These are phyloP conservation scores for Sporothrix pseudoabietina DNA, from an alignment of 2,329 filamentous ascomycete genomes.

Conservation along the genomic window DNA sequence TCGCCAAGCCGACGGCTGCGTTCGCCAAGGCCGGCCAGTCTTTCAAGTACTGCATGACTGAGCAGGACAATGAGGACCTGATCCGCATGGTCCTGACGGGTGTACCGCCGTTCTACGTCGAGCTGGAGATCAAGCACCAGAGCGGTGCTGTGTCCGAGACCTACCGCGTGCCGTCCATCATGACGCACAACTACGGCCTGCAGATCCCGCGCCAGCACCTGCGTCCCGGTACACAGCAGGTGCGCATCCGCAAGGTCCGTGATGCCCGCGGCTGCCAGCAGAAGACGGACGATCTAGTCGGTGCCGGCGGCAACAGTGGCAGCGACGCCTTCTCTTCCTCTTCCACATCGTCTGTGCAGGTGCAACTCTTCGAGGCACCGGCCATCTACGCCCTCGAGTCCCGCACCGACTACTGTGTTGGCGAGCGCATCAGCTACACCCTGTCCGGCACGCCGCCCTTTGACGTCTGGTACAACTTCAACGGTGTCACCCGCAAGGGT, in stretches of 20 bases:
- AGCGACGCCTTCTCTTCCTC: neutral
- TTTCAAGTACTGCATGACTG: conserved; percentile 92
- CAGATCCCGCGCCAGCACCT: conserved; percentile 82
- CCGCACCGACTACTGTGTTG: conserved; percentile 87
- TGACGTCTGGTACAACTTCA: conserved; percentile 88
- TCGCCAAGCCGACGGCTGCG: conserved; percentile 76
- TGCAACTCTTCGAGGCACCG: conserved; percentile 90
- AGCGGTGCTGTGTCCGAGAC: conserved; percentile 77
- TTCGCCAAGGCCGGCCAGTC: conserved; percentile 88
- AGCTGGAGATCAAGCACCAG: conserved; percentile 92
- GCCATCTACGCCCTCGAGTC: conserved; percentile 86
- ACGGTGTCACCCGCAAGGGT: conserved; percentile 75
- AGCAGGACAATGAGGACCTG: conserved; percentile 76
- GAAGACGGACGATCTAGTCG: conserved; percentile 45
- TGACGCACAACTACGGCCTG: conserved; percentile 72
- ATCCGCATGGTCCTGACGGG: conserved; percentile 87
- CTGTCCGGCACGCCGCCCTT: conserved; percentile 90
- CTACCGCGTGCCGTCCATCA: conserved; percentile 78
- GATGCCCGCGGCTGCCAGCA: conserved; percentile 85
- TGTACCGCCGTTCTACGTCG: conserved; percentile 82
- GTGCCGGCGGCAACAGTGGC: conserved; percentile 65
- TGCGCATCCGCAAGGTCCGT: conserved; percentile 86
- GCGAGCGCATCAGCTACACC: conserved; percentile 89
- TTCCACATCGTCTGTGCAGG: conserved; percentile 63
- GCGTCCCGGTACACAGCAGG: conserved; percentile 83